Evolutionary conservation across 169 alveolate species (phyloP), one percentile per base, ranked within the genome.

Genomic region (Cryptosporidium muris): DNA sequence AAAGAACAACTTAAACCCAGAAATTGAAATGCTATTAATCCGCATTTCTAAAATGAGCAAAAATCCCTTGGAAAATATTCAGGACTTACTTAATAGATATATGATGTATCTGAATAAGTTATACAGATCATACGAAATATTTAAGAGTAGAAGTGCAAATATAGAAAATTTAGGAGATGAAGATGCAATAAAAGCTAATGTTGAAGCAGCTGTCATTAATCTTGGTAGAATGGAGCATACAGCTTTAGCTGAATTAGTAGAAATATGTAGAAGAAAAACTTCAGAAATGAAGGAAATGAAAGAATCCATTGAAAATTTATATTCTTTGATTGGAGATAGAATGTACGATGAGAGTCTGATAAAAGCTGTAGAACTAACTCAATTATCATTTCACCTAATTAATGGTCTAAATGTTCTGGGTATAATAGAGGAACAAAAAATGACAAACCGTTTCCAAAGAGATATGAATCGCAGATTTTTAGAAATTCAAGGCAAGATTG

Each of bases 381-480:
- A 74, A 38, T 16, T 74, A 54, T 74, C 68, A 16, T 74, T 74
- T 16, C 60, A 58, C 42, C 43, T 74, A 56, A 12, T 74, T 25
- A 74, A 74, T 54, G 85, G 85, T 42, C 14, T 74, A 16, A 74
- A 74, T 60, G 45, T 74, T 56, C 42, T 74, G 34, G 54, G 74
- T 8, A 68, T 74, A 58, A 36, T 74, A 45, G 85, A 74, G 47
- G 85, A 74, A 58, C 85, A 74, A 5, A 74, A 68, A 36, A 14
- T 74, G 42, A 25, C 37, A 7, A 58, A 58, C 9, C 54, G 37
- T 42, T 74, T 74, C 25, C 12, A 48, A 58, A 74, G 85, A 43
- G 85, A 74, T 40, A 74, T 74, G 85, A 54, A 16, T 14, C 54
- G 85, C 54, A 74, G 85, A 36, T 25, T 9, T 49, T 60, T 56